Evolutionary conservation across 1,284 basidiomycete genomes (phyloP).

Genomic region (Ganoderma boninense): DNA sequence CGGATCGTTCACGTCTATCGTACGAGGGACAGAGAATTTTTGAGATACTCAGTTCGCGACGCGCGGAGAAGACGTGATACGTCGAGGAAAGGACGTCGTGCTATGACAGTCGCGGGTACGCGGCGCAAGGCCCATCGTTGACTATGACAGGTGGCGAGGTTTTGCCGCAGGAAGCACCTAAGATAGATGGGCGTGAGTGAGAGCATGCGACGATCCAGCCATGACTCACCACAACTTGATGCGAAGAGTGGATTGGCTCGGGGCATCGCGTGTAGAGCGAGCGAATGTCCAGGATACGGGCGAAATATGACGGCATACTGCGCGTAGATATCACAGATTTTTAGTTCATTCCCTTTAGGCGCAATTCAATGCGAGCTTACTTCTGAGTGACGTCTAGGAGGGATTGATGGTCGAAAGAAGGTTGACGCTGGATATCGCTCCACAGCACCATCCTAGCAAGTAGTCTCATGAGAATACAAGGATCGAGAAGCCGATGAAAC

Average conservation of each 20-base stretch:
- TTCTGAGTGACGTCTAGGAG: slow-evolving; percentile 16
- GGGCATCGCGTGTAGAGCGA: slow-evolving; percentile 10
- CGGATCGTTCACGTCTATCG: slow-evolving; percentile 12
- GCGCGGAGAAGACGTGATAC: not conserved
- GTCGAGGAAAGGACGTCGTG: not conserved
- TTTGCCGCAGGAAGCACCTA: slow-evolving; percentile 25
- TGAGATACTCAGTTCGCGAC: not conserved
- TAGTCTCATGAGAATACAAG: slow-evolving; percentile 3
- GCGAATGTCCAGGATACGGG: not conserved
- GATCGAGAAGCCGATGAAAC: not conserved
- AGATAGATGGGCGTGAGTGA: slow-evolving; percentile 16
- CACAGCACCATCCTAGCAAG: not conserved
- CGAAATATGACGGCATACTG: slow-evolving; percentile 21
- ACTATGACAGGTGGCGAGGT: slow-evolving; percentile 20
- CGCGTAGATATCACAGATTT: slow-evolving; percentile 10
- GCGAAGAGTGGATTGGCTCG: slow-evolving; percentile 9
- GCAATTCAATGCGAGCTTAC: slow-evolving; percentile 32
- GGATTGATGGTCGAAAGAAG: slow-evolving; percentile 12
- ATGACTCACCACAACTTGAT: slow-evolving; percentile 20
- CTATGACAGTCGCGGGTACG: slow-evolving; percentile 13
- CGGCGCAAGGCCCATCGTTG: slow-evolving; percentile 8
- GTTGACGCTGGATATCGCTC: slow-evolving; percentile 10
- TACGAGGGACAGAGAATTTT: not conserved
- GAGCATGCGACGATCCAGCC: slow-evolving; percentile 13
- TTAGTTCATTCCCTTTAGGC: slow-evolving; percentile 24